Base-by-base conservation (phyloP, 1,139 yeast species). In the Yamadazyma conglobata region DNA sequence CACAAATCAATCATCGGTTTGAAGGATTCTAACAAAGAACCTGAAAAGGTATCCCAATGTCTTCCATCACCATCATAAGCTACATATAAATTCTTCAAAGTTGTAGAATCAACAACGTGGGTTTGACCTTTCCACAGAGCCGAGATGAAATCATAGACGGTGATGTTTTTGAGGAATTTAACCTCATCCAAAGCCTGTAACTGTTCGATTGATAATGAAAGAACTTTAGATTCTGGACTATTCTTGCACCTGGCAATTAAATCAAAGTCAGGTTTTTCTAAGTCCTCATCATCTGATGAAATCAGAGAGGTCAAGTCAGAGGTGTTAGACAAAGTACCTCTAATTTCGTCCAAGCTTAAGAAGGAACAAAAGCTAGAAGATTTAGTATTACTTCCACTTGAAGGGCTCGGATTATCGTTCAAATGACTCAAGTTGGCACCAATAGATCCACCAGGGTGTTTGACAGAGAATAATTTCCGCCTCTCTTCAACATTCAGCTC, bases 361-460 rank as follows among this genome's bases (percentile, higher is more conserved):
- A 59, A 39, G 2, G 65, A 58, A 1, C 63, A 43, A 24, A 47
- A 52, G 38, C 61, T 57, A 3, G 33, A 38, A 24, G 36, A 27
- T 24, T 34, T 24, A 5, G 38, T 30, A 11, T 29, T 30, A 5
- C 10, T 24, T 3, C 38, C 15, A 18, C 17, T 15, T 4, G 31
- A 11, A 6, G 29, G 19, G n/a, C 27, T 35, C 7, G 44, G 32
- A 31, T 54, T 58, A 15, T 54, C 59, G 39, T 62, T 60, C 34
- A 63, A 51, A 32, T 62, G 64, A 28, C 66, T 56, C 40, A 67
- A 60, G 37, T 56, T 68, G 24, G 75, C 70, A 11, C 95, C 95
- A 46, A 87, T 86, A 2, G 93, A 84, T 15, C 96, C 96, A 19
- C 95, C 95, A 2, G 96, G 96, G 49, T 87, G 96, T 49, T 81